Conservation (phyloP, 352 stramenopile species). For the Pythium apleroticum region DNA sequence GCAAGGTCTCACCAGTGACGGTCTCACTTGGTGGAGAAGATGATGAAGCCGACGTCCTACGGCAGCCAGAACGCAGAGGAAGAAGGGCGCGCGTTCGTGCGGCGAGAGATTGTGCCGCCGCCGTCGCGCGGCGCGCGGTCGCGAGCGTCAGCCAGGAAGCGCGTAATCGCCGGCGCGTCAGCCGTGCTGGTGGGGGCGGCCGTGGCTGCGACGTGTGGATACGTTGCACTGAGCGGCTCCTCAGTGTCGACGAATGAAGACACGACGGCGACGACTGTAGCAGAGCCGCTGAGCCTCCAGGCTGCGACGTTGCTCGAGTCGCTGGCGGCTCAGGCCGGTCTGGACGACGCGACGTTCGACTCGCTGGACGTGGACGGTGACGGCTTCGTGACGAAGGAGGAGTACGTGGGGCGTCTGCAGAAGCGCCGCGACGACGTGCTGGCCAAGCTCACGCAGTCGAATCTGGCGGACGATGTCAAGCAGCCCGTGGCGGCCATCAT, state of each 20-base stretch:
- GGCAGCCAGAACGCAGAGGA: constrained; percentile 27
- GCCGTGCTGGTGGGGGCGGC: constrained; percentile 9
- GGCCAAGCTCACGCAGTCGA: constrained; percentile 17
- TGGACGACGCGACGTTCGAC: constrained; percentile 16
- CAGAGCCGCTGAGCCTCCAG: constrained; percentile 1
- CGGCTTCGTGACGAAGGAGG: constrained; percentile 22
- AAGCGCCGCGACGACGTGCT: constrained; percentile 17
- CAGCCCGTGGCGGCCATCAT: constrained; percentile 13
- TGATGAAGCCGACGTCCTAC: constrained; percentile 14
- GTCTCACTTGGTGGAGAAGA: neutral
- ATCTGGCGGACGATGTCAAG: constrained; percentile 20
- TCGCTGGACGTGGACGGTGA: constrained; percentile 18
- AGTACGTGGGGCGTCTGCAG: constrained; percentile 16
- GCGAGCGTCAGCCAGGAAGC: neutral
- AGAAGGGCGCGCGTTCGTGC: constrained; percentile 21
- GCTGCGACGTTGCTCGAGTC: constrained; percentile 5
- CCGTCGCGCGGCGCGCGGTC: neutral
- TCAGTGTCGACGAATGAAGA: neutral
- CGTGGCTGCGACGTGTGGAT: constrained; percentile 10
- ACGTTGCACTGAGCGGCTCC: constrained; percentile 5
- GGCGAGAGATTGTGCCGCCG: neutral
- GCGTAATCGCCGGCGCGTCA: constrained; percentile 11
- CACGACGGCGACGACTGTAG: neutral
- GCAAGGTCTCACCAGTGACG: neutral
- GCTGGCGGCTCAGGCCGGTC: neutral